phyloP scores from a whole-genome alignment of 768 basidiomycete genomes.

The Infundibulicybe gibba region DNA sequence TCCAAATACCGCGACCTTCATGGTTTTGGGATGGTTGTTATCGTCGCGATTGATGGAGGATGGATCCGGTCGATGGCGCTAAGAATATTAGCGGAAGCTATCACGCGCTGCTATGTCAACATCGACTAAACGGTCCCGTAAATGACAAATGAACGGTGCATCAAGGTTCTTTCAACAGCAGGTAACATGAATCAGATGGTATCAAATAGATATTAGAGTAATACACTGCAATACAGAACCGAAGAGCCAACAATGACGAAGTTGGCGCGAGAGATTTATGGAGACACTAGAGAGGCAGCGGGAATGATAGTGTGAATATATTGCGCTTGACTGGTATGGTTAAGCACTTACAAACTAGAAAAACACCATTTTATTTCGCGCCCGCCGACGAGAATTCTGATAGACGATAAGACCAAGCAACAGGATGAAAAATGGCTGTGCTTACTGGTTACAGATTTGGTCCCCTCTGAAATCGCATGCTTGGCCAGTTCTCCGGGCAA shows the following conservation, averaged over 20 bases:
- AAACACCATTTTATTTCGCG: conserved; percentile 45
- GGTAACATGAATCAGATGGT: too few species aligned
- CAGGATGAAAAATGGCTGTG: conserved; percentile 1
- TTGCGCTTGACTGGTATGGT: too few species aligned
- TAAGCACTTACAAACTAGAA: not conserved
- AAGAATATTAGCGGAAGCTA: too few species aligned
- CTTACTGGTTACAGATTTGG: conserved; percentile 85
- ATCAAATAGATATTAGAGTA: conserved; percentile 18
- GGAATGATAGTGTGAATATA: not conserved
- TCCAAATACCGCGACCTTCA: conserved; percentile 42
- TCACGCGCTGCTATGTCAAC: too few species aligned
- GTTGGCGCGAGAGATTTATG: not conserved
- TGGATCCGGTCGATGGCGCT: too few species aligned
- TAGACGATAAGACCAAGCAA: not conserved
- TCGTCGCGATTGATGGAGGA: too few species aligned
- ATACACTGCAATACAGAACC: conserved; percentile 31
- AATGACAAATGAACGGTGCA: too few species aligned
- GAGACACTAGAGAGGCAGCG: not conserved
- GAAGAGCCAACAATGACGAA: conserved; percentile 2
- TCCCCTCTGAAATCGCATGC: conserved; percentile 93
- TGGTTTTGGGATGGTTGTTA: conserved; percentile 8
- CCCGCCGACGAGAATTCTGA: conserved; percentile 69
- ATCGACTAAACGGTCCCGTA: too few species aligned
- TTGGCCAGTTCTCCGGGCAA: conserved; percentile 95
- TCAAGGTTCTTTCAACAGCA: too few species aligned